These are phyloP conservation scores for Trichoderma sp. DNA, from an alignment of 2,329 filamentous ascomycete species.

Conservation along the genomic window DNA sequence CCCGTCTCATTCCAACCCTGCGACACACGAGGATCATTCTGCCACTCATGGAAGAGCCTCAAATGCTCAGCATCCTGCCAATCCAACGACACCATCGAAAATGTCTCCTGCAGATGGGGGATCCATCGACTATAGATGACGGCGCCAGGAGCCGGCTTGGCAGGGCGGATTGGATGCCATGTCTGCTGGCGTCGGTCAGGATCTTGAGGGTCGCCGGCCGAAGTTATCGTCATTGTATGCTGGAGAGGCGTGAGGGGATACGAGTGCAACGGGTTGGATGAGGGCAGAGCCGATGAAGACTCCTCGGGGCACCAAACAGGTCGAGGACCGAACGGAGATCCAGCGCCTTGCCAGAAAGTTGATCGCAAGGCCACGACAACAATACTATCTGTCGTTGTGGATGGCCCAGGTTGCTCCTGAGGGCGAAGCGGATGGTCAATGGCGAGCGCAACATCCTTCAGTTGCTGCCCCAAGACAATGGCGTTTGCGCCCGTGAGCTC, in stretches of 20 bases:
- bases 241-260: conserved; percentile 53
- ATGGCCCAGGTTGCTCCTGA: conserved; percentile 31
- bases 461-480: conserved; percentile 40
- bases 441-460: conserved; percentile 51
- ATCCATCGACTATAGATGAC: conserved; percentile 79
- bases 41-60: conserved; percentile 74
- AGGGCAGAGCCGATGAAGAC: conserved; percentile 38
- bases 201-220: conserved; percentile 44
- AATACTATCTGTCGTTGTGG: conserved; percentile 32
- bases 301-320: conserved; percentile 60
- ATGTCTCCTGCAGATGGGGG: conserved; percentile 72
- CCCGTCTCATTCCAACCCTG: conserved; percentile 80
- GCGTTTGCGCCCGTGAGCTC: conserved; percentile 44
- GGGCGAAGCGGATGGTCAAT: conserved; percentile 48
- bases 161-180: conserved; percentile 69
- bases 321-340: conserved; percentile 65
- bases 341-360: conserved; percentile 71
- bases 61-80: conserved; percentile 65
- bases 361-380: conserved; percentile 49
- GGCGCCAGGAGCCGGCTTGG: conserved; percentile 70
- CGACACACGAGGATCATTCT: conserved; percentile 80
- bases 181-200: conserved; percentile 51
- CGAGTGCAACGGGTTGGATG: conserved; percentile 41
- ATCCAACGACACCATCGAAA: conserved; percentile 75
- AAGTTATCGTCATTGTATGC: conserved; percentile 44